Evolutionary conservation across 2,329 filamentous ascomycete species (phyloP), one percentile per base, ranked within the genome.

Genomic region (Colletotrichum godetiae): DNA sequence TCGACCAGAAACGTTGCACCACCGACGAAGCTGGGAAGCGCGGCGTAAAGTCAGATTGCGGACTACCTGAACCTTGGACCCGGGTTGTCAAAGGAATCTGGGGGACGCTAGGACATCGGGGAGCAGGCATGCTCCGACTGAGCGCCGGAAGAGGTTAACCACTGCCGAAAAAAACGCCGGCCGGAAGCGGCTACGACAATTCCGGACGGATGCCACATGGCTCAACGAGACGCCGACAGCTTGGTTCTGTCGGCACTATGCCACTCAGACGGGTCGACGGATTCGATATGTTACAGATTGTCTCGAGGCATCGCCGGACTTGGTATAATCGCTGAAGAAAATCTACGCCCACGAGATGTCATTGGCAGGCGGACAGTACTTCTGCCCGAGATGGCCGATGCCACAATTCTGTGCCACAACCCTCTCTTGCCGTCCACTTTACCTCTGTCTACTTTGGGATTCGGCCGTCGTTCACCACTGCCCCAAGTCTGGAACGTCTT

Each of bases 141-240:
- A 22, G n/a, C 29, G 35, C 71, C 67, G 71, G 71, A 73, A 73
- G 56, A 31, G 67, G 71, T 52, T 61, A 71, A 61, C 53, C 31
- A 58, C 55, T 35, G 56, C 29, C 56, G 67, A 57, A 5, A 8
- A 3, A 10, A 37, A 19, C 27, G 33, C 49, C 46, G 46, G 13
- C 56, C 60, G 46, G 60, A 31, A 33, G 19, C 24, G 29, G 60
- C 71, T 71, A 71, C 37, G 46, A 53, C 71, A 15, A n/a, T 66
- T 73, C 67, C 71, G 67, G 67, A 66, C 67, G 27, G 31, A 57
- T 61, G 57, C 67, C 71, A 73, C 71, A 73, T 73, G 71, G 70
- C 46, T 13, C 22, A 27, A 53, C 46, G 55, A 52, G 55, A 61
- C 33, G 27, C 49, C 56, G 68, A 58, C 63, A 22, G 42, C 31